Base-by-base conservation (phyloP, 2,329 filamentous ascomycete genomes). In the Lachnellula cervina region DNA sequence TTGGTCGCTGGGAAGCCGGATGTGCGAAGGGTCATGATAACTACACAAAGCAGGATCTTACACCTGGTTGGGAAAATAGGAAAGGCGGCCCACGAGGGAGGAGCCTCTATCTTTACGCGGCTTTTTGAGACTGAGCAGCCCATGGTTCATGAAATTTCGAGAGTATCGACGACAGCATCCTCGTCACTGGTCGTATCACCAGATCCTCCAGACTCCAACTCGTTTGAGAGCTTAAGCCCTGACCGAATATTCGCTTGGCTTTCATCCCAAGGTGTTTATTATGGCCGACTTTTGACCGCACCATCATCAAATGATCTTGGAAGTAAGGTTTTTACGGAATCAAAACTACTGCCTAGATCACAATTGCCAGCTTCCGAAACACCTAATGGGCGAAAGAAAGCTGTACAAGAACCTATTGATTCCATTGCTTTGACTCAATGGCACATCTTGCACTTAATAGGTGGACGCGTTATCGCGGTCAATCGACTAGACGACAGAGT, bases 191-290 rank as follows among this genome's bases (percentile, higher is more conserved):
- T 84, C 1, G 79, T 95, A 16, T 93, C 90, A 16, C 90, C 93
- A 0, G 88, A 96, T 62, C 72, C 80, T 2, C 76, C 83, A 16
- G 83, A 87, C 63, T 74, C 68, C 11, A 73, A 72, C 21, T 73
- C 76, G 0, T 73, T 78, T 38, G 82, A 87, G 43, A 81, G 85
- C 49, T 73, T 78, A 5, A 73, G 78, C 11, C 75, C 78, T 0
- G 89, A 94, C 69, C 79, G 89, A 52, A 83, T 85, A 37, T 99
- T 91, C 73, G 94, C 91, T 0, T 99, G 94, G 94, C 80, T 97
- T 4, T 90, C 86, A 9, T 85, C 87, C 0, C 87, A 96, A 62
- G 93, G 94, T 7, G 82, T 97, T 3, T 89, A 90, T 59, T 89
- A 96, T 66, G 94, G 94, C n/a, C 86, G 83, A 60, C 78, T 99